Evolutionary conservation across 2,329 filamentous ascomycete species (phyloP), one percentile per base, ranked within the genome.

Genomic region (Aspergillus quadrilineatus): DNA sequence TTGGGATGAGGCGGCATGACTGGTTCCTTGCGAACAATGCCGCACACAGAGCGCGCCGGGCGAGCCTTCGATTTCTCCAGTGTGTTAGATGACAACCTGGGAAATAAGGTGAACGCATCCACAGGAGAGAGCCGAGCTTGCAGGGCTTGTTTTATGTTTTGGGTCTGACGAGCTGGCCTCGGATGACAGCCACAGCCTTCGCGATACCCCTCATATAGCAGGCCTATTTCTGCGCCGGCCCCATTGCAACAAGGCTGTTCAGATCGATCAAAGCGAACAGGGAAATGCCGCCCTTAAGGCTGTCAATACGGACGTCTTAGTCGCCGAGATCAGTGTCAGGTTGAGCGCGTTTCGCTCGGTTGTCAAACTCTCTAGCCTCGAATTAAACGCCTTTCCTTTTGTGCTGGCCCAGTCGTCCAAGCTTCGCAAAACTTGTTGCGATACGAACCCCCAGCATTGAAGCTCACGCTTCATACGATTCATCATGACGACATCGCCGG

Each of bases 61-160:
- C 78, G 74, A 0, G 77, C 80, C 67, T 80, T 82, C 43, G 76
- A 69, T 57, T 80, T 81, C 41, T 74, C 56, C 63, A 71, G 26
- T 73, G 72, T 74, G 64, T 53, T 77, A 65, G 1, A 76, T n/a
- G 12, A 50, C 42, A 3, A 32, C 26, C 9, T 37, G 22, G 9
- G 48, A 22, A 6, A 34, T 37, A 17, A 6, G 39, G 39, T 7
- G 5, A 7, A 9, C 6, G 5, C 6, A 12, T 7, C 17, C 22
- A 15, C 8, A 14, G 14, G 22, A 22, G 22, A 22, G 10, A 37
- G 14, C 12, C 34, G 10, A 37, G 34, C 14, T 14, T 37, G 34
- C 12, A 37, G 12, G 34, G 10, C 34, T 14, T 37, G 10, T 14
- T 37, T 10, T 8, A 44, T 26, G 4, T 17, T 10, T 14, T 49